Base-by-base conservation (phyloP, 2,329 filamentous ascomycete genomes). In the Fusarium falciforme region DNA sequence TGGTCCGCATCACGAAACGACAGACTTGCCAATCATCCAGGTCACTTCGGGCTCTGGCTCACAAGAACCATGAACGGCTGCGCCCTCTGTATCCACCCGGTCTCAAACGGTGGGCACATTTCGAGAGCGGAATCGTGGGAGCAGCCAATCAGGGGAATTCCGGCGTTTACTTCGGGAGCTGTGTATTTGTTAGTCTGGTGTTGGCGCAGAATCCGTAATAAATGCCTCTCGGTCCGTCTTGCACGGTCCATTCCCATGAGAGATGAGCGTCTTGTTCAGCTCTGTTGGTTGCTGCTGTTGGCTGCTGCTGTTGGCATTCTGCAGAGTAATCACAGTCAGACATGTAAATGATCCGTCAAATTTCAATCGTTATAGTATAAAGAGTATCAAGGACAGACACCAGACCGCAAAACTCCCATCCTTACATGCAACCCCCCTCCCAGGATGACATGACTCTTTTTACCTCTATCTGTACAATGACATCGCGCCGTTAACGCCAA, bases 161-260 rank as follows among this genome's bases (percentile, higher is more conserved):
- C 68, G 76, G 77, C 77, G 77, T 79, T 73, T 78, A 78, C 68
- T 68, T 78, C 77, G 76, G 75, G 68, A 72, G 54, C 29, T 67
- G 54, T 38, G 27, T 44, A 17, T 44, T 55, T 76, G 61, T 61
- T 76, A 67, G 70, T 75, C 64, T 63, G 66, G 62, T 40, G 36
- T 64, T 67, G 69, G 59, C 70, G 67, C 59, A 61, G 61, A 60
- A 57, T 73, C 60, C 67, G 55, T 49, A 64, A 61, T 73, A 76
- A 75, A 76, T 75, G 70, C 70, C 73, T 76, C 73, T 74, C 60
- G 60, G 72, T 64, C 72, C 72, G 66, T 68, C 63, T 65, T 75
- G 64, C 49, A 71, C 61, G 52, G 72, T 70, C 65, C 57, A 52
- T 52, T 25, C 44, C 68, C 38, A 61, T 36, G 61, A n/a, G 55